Conservation (phyloP, 2,329 filamentous ascomycete genomes). For the Diaporthe longicolla region DNA sequence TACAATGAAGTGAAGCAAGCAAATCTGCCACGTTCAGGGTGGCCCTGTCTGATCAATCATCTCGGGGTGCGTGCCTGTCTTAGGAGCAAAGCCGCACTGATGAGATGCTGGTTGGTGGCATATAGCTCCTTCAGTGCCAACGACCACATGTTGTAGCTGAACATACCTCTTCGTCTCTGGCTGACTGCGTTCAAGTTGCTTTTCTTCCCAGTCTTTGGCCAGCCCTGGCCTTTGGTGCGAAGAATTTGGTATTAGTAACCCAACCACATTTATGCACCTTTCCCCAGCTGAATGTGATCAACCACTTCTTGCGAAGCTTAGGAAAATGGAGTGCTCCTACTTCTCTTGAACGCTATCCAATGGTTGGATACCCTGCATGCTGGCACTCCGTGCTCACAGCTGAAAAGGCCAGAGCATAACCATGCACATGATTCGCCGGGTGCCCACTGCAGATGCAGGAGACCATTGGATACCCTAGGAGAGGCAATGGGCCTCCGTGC, state of each 20-base stretch:
- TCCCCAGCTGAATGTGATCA: not conserved
- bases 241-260: not conserved
- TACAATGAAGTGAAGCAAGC: not conserved
- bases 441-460: conserved; percentile 1
- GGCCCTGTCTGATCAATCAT: not conserved
- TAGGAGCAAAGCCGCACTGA: too few relatives aligned
- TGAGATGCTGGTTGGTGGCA: too few relatives aligned
- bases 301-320: not conserved
- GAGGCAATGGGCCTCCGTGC: not conserved
- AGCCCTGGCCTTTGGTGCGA: too few relatives aligned
- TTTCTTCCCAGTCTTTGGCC: too few relatives aligned
- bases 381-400: not conserved
- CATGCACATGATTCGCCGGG: not conserved
- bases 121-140: too few relatives aligned
- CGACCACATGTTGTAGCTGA: too few relatives aligned
- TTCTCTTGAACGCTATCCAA: not conserved
- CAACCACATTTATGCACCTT: not conserved
- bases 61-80: not conserved
- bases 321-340: not conserved
- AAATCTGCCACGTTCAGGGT: not conserved
- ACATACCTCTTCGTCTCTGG: too few relatives aligned
- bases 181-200: too few relatives aligned
- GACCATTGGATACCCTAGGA: too few relatives aligned
- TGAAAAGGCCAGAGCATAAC: not conserved
- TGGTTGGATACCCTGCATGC: not conserved